phyloP scores from a whole-genome alignment of 2,329 filamentous ascomycete genomes.

The Eutypa lata region DNA sequence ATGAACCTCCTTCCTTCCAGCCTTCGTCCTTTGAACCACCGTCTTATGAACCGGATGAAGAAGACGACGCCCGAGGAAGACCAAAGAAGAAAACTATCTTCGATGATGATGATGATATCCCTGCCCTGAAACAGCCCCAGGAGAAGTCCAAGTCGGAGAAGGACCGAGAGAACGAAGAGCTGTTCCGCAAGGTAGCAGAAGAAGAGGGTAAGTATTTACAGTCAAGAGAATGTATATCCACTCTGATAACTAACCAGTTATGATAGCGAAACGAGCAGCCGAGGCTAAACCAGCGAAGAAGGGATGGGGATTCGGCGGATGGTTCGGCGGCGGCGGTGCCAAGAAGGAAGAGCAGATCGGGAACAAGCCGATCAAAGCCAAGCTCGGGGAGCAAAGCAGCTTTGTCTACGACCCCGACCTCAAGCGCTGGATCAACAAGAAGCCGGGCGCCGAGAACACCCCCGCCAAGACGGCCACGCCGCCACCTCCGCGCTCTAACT shows the following conservation, averaged over 20 bases:
- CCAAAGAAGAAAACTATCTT: conserved; percentile 76
- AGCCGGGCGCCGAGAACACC: conserved; percentile 64
- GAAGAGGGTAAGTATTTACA: conserved; percentile 56
- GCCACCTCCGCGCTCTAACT: conserved; percentile 69
- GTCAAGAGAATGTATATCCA: conserved; percentile 16
- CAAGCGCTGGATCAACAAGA: conserved; percentile 98
- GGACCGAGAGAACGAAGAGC: conserved; percentile 78
- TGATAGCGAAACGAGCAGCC: conserved; percentile 58
- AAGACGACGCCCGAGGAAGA: conserved; percentile 47
- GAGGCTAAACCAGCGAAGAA: conserved; percentile 54
- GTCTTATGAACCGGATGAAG: conserved; percentile 53
- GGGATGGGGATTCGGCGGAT: conserved; percentile 79
- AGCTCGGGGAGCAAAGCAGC: conserved; percentile 87
- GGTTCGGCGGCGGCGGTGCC: conserved; percentile 75
- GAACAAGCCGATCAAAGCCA: conserved; percentile 78
- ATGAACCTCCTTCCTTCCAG: conserved; percentile 62
- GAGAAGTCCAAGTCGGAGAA: conserved; percentile 64
- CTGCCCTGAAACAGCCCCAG: conserved; percentile 46
- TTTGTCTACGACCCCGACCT: conserved; percentile 96
- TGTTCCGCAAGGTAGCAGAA: conserved; percentile 80
- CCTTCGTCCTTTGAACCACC: conserved; percentile 57
- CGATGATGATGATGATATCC: conserved; percentile 73
- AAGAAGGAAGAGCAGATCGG: conserved; percentile 58
- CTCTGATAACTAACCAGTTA: conserved; percentile 12
- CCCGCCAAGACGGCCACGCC: conserved; percentile 65